Evolutionary conservation across 768 basidiomycete species (phyloP), one percentile per base, ranked within the genome.

Genomic region (Boletellus ananas): DNA sequence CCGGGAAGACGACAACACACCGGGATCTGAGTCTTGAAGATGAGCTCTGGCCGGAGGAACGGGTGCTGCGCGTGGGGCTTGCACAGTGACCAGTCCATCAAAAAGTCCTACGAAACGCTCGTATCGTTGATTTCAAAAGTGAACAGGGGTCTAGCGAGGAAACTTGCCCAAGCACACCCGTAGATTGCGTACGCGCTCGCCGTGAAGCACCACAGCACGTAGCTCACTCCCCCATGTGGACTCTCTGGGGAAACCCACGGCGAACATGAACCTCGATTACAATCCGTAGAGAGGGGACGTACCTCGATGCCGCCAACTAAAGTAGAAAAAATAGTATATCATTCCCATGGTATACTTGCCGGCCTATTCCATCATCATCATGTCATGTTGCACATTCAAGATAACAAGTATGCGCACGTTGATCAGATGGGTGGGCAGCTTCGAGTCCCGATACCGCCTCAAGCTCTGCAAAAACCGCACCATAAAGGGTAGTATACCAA

Each of bases 61-160:
- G 71, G 77, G 56, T 86, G 74, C 52, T 61, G 72, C 3, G 74
- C 72, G 46, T 74, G 82, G 3, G 76, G 72, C 49, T 79, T 74
- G 29, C 90, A 71, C 23, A 98, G 60, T 0, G 90, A 92, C 94
- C 94, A 97, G 65, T 97, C 94, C 83, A 95, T 90, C n/a, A 89
- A 64, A 29, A 93, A 69, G 62, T 95, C 92, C 91, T 90, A 56
- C 35, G 34, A 36, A 33, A n/a, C 31, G 48, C 4, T 7, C n/a
- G 21, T 29, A 34, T 38, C 10, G 3, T 41, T 14, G 3, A 25
- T 20, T 6, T 9, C 5, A 16, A 38, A 3, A 34, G 14, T 7
- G 8, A 29, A 7, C 27, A 29, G 27, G 27, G 8, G 27, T 29
- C 27, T 10, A 29, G 11, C 13, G 6, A 29, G 21, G 25, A 10